phyloP scores from a whole-genome alignment of 2,329 filamentous ascomycete species.

The Fusarium sp. region DNA sequence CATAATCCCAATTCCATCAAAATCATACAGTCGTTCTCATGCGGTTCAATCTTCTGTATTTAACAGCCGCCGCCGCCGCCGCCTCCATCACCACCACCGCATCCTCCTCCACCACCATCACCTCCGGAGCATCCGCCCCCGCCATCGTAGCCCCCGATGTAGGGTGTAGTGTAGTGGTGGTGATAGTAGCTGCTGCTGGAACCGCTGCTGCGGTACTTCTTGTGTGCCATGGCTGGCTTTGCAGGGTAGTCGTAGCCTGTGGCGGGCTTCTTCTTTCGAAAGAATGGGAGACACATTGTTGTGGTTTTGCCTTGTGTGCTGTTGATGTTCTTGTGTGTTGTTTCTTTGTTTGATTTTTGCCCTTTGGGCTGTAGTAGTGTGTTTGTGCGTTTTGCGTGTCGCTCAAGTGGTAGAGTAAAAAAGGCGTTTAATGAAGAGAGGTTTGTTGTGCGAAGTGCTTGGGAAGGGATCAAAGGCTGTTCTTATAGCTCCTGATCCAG shows the following conservation, averaged over 20 bases:
- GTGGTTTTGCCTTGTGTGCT: background rate
- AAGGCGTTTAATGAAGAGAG: background rate
- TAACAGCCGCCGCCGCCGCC: background rate
- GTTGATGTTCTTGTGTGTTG: background rate
- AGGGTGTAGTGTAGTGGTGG: background rate
- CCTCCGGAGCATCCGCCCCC: background rate
- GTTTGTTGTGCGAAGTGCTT: background rate
- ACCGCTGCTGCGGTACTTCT: background rate
- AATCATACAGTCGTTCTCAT: background rate
- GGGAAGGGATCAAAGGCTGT: background rate
- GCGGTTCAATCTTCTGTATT: background rate
- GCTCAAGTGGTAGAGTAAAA: background rate
- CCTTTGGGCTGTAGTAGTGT: background rate
- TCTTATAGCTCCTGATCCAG: background rate
- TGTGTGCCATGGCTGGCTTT: conserved; percentile 3
- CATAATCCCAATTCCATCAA: background rate
- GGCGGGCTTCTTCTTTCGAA: background rate
- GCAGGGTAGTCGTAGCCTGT: conserved; percentile 3
- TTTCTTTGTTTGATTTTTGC: background rate
- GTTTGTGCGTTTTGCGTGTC: background rate
- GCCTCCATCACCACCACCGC: conserved; percentile 18
- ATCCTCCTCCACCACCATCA: background rate
- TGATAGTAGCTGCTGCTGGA: background rate
- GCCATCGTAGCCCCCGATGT: background rate
- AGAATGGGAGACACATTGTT: conserved; percentile 13